Base-by-base conservation (phyloP, 2,329 filamentous ascomycete species). In the Fusarium sarcochroum region DNA sequence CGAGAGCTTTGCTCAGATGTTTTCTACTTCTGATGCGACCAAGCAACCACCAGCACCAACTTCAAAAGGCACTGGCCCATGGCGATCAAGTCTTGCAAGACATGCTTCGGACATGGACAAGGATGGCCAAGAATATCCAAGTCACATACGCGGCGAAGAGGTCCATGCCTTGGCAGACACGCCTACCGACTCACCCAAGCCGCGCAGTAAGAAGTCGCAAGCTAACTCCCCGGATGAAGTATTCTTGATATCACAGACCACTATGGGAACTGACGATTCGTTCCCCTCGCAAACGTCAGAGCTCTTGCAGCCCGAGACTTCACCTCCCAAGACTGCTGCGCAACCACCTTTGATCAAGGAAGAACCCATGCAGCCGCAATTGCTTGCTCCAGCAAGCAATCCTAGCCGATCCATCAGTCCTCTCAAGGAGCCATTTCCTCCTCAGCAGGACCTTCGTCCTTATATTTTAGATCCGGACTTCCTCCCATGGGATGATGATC, bases 1-100 rank as follows among this genome's bases (percentile, higher is more conserved):
- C 9, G 87, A 89, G 46, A 89, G 87, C 68, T 87, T 87, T 54
- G 79, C 76, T 10, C 85, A 87, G 51, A 83, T 89, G 75, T 89
- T 90, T 68, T 88, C 86, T 17, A 82, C 87, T 5, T 89, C 88
- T 0, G 84, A 84, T 59, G 80, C 80, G 1, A 81, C 83, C 18
- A 77, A 69, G 45, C 54, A 66, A 60, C 50, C 35, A 23, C 64
- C 66, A 45, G 58, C 50, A 42, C 59, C 56, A 47, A 64, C 37
- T 37, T 54, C 55, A 25, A 62, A 53, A 57, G 69, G 23, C 6
- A 60, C 21, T 14, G 52, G 74, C 9, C 47, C 73, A 61, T 72
- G 70, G 68, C 74, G 65, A 48, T 76, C 77, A 1, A 73, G 72
- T 25, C 71, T 79, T 7, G 64, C 70, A 5, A 69, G 76, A 49